Base-by-base conservation (phyloP, 2,329 filamentous ascomycete genomes). In the Diaporthe sp. region DNA sequence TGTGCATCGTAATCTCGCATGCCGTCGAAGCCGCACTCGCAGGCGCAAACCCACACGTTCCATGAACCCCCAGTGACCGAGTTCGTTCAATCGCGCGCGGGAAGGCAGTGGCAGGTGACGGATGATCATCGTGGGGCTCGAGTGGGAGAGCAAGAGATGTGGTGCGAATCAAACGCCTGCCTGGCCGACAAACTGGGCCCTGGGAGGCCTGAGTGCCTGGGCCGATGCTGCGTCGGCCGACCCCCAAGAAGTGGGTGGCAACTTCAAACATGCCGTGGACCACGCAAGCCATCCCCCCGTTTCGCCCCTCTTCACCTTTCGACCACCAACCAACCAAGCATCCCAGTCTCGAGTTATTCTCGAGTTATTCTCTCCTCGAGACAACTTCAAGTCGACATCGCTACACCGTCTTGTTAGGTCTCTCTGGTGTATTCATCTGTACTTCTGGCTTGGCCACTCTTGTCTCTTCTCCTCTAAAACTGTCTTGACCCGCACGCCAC, bases 91-190 rank as follows among this genome's bases (percentile, higher is more conserved):
- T 50, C 10, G 53, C 35, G 59, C 10, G 42, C 27, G 58, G n/a
- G 19, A 25, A 15, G 22, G 30, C 55, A 71, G 42, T 51, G n/a
- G 30, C 44, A 25, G 30, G 30, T 44, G 50, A 32, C n/a, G 44
- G 74, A 32, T 51, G 73, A 53, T 69, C 63, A 32, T 35, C 71
- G 69, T 59, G 69, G 72, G 69, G 73, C 75, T 71, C 65, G n/a
- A 35, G 59, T 70, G 44, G 37, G 51, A 35, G 42, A 15, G 35
- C 13, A 12, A 27, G 39, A 17, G 35, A 47, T 47, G 56, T 71
- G 58, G 32, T 35, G 59, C 70, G 58, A 65, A 55, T 72, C 56
- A 68, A 39, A 53, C 30, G 63, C 47, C 63, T 68, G 63, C 32
- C 63, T 68, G 63, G 63, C 47, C 63, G 47, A 51, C 63, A 68